phyloP scores from a whole-genome alignment of 73 alveolate species.

The Paramecium biaurelia region DNA sequence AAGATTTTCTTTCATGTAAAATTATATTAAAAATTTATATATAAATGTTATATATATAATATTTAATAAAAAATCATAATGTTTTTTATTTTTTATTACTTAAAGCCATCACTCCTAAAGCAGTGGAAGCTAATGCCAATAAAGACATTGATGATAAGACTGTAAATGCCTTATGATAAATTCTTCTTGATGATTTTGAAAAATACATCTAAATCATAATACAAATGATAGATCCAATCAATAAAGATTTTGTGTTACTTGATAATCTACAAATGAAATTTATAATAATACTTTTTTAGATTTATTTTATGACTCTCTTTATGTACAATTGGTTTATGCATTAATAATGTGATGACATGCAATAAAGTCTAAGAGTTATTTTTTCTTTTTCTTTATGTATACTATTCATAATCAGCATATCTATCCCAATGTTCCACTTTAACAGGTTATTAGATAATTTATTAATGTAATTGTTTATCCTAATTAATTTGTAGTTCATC shows the following conservation, averaged over 20 bases:
- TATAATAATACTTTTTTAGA: neutral
- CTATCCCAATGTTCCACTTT: slow-evolving; percentile 41
- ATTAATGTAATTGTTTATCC: neutral
- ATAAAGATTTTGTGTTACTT: neutral
- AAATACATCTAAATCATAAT: neutral
- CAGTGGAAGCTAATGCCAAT: neutral
- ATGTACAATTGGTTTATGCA: slow-evolving; percentile 36
- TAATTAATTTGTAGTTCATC: neutral
- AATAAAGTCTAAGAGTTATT: neutral
- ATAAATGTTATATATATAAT: neutral
- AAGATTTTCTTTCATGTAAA: neutral
- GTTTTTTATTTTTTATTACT: neutral
- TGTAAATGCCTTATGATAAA: neutral
- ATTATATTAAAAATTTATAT: neutral
- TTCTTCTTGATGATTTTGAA: neutral
- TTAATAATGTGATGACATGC: neutral
- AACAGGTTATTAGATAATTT: neutral
- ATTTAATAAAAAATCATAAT: neutral
- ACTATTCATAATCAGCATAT: slow-evolving; percentile 15
- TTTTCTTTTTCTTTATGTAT: neutral
- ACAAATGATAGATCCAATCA: neutral
- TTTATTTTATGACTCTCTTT: neutral
- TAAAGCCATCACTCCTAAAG: neutral
- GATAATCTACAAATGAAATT: neutral
- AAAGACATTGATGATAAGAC: neutral